Evolutionary conservation across 257 asterid genomes (phyloP).

Genomic region (Solanum megistacrolobum): DNA sequence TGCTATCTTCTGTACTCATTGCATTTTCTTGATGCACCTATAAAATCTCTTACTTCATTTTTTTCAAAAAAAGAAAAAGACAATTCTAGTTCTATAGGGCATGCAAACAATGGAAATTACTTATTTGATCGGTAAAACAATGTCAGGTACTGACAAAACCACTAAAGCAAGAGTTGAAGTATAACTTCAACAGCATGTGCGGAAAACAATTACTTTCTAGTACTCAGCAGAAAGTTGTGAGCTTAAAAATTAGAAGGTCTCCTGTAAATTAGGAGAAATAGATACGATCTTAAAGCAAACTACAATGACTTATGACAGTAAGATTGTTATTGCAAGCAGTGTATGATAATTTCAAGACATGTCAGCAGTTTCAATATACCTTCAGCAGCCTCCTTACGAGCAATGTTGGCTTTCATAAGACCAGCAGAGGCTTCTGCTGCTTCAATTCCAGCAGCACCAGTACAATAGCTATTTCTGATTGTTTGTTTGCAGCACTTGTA

Average conservation of each 20-base stretch:
- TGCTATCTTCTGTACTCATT: neutral
- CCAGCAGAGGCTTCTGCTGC: conserved; percentile 90
- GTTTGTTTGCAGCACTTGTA: conserved; percentile 87
- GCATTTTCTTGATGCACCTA: neutral
- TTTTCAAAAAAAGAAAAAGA: neutral
- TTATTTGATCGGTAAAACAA: neutral
- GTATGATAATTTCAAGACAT: neutral
- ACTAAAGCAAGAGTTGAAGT: neutral
- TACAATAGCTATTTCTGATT: conserved; percentile 78
- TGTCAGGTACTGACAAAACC: neutral
- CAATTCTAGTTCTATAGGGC: neutral
- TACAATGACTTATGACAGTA: neutral
- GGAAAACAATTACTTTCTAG: neutral
- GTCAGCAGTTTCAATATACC: conserved; percentile 24
- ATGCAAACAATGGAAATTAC: neutral
- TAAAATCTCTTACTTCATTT: neutral
- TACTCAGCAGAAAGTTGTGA: neutral
- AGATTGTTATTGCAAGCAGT: neutral
- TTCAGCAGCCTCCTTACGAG: conserved; percentile 77
- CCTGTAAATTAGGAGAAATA: neutral
- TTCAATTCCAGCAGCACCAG: conserved; percentile 89
- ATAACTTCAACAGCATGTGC: neutral
- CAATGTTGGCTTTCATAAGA: conserved; percentile 87
- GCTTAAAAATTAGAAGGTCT: neutral
- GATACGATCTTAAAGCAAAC: neutral